These are phyloP conservation scores for Citrus mangshanensis DNA, from an alignment of 345 rosid genomes.

Conservation along the genomic window DNA sequence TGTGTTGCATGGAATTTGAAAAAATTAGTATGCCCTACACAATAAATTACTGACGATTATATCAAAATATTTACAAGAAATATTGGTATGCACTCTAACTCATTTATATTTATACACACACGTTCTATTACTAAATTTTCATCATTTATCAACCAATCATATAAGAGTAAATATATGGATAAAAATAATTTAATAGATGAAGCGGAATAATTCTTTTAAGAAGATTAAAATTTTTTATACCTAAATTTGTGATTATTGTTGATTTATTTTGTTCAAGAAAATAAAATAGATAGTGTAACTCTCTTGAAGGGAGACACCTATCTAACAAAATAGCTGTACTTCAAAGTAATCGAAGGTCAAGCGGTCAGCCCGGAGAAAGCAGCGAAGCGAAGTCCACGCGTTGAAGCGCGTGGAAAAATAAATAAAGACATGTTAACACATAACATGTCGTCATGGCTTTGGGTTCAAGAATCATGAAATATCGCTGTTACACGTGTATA, in stretches of 20 bases:
- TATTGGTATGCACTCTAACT: no score
- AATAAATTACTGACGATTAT: no score
- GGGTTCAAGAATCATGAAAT: not conserved
- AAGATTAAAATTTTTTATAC: not conserved
- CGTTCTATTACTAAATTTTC: fast-evolving
- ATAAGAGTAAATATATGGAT: no score
- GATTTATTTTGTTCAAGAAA: not conserved
- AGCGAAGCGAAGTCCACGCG: constrained; percentile 5
- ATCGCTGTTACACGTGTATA: not conserved
- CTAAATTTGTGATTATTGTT: not conserved
- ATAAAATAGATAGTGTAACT: no score
- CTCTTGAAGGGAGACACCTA: no score
- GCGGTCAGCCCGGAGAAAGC: not conserved
- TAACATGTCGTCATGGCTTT: not conserved
- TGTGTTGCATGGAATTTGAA: not conserved
- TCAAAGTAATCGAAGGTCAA: not conserved
- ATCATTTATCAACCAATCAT: no score
- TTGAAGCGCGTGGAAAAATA: constrained; percentile 5
- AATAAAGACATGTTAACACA: not conserved
- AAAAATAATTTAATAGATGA: not conserved
- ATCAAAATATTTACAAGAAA: no score
- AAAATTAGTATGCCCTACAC: not conserved
- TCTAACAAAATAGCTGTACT: not conserved
- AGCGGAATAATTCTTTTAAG: not conserved
- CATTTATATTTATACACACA: no score